A percentile compares a stretch with the other conserved stretches of the same genome.
Conservation (phyloP, 2,329 filamentous ascomycete species). For the Ophiocordyceps australis region DNA sequence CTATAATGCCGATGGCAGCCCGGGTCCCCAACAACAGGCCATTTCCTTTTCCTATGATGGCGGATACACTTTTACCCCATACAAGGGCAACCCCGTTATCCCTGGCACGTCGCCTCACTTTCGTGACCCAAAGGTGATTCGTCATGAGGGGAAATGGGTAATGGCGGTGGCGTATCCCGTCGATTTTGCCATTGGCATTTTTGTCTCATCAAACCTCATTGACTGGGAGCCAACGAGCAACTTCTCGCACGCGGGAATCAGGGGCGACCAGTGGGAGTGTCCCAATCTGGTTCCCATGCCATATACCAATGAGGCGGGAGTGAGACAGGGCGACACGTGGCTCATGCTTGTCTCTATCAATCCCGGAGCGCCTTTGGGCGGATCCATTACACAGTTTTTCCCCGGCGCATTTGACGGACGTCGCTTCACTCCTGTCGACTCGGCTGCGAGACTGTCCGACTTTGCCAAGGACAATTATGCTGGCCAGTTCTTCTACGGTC, state of each 20-base stretch:
- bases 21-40: constrained; percentile 28
- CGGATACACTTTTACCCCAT: constrained; percentile 43
- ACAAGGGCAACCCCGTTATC: constrained; percentile 41
- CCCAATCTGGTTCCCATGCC: constrained; percentile 42
- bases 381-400: constrained; percentile 36
- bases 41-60: constrained; percentile 44
- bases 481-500: constrained; percentile 14
- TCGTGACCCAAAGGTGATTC: constrained; percentile 47
- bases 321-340: constrained; percentile 11
- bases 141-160: constrained; percentile 37
- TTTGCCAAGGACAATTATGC: constrained; percentile 19
- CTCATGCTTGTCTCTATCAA: constrained; percentile 35
- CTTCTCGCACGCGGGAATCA: constrained; percentile 32
- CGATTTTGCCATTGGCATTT: constrained; percentile 41
- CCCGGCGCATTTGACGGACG: constrained; percentile 46
- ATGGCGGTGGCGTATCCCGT: constrained; percentile 31
- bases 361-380: constrained; percentile 36
- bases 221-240: constrained; percentile 34
- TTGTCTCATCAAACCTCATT: constrained; percentile 38
- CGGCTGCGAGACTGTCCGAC: constrained; percentile 10
- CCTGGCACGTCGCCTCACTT: constrained; percentile 34
- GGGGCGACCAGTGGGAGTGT: constrained; percentile 42
- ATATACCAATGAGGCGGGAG: constrained; percentile 15
- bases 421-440: constrained; percentile 25
- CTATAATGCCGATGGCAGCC: too few relatives aligned